Evolutionary conservation across 768 basidiomycete genomes (phyloP), one percentile per base, ranked within the genome.

Genomic region (Amanita molliuscula): DNA sequence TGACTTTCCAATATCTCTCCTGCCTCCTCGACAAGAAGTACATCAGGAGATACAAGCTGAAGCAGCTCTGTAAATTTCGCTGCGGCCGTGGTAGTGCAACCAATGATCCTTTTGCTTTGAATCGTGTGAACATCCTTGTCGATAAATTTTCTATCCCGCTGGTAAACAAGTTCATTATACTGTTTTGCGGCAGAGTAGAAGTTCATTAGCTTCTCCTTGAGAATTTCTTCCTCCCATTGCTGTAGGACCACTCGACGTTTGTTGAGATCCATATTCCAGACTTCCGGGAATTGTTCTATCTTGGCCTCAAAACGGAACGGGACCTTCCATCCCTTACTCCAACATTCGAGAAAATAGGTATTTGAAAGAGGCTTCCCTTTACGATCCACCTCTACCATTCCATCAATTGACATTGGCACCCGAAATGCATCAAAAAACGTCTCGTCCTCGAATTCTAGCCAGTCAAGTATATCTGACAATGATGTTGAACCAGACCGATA

Each of bases 1-100:
- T 85, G 83, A 51, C 77, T 79, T 57, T 84, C 83, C 1, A 85
- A 59, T 38, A 84, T 84, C 56, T 86, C 83, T 5, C 84, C 83
- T 0, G 83, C 83, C 61, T 85, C 84, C 56, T 85, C 84, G 1
- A 85, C 82, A 1, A 85, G 65, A 3, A 85, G 59, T 1, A 85
- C 71, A 7, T 71, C 67, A 0, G 81, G 77, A 1, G 62, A 61
- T 6, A 68, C 72, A 1, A 67, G 68, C 23, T 66, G 72, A 23
- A 85, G 72, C 15, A 65, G 65, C 1, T 69, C 62, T 0, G 65
- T 61, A 55, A 76, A 82, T 60, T 77, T 85, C 0, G 83, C 83
- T 0, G 83, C 83, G 1, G 70, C 82, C 0, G 82, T 83, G 0
- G 83, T 85, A 0, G 82, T 85, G 52, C 82, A 83, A 0, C 74